Evolutionary conservation across 345 rosid species (phyloP).

Genomic region (Eucalyptus rudis): DNA sequence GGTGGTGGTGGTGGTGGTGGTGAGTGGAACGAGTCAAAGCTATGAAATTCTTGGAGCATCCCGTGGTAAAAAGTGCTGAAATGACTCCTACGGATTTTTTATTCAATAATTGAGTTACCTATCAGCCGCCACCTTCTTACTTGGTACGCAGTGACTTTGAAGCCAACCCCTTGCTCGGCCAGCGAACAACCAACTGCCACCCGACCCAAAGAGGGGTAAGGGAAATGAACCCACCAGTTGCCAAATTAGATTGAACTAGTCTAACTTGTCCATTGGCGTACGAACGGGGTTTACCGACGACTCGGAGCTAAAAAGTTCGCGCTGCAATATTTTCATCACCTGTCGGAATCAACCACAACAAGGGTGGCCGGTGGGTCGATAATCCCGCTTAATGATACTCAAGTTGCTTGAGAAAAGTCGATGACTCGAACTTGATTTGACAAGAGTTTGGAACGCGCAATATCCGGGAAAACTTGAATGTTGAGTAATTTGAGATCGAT

Average conservation of each 20-base stretch:
- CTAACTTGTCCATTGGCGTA: no score
- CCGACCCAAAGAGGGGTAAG: background rate
- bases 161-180: background rate
- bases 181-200: background rate
- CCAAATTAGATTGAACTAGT: no score
- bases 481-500: background rate
- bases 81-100: background rate
- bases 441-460: background rate
- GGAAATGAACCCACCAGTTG: no score
- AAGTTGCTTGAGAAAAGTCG: background rate
- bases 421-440: background rate
- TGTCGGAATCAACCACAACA: background rate
- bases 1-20: background rate
- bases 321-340: background rate
- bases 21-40: background rate
- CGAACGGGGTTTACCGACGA: background rate
- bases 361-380: background rate
- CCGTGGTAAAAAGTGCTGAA: background rate
- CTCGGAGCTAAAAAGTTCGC: background rate
- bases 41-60: background rate
- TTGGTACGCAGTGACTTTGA: background rate
- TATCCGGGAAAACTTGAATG: rapidly evolving
- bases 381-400: background rate
- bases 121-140: background rate
- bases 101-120: background rate